Base-by-base conservation (phyloP, 1,139 yeast genomes). In the Hansenula lynferdii region DNA sequence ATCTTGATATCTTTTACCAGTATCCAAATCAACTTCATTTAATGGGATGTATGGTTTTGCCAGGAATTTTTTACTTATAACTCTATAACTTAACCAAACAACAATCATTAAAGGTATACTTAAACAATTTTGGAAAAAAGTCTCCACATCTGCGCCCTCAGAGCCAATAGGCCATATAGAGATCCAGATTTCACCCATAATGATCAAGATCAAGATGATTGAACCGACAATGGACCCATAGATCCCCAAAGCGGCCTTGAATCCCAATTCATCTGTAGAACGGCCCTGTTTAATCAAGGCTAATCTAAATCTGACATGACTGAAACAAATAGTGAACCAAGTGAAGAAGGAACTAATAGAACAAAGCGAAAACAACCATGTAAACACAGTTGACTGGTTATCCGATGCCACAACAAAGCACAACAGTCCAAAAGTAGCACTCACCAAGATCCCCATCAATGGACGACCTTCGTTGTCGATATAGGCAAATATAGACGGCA, bases 281-380 rank as follows among this genome's bases (percentile, higher is more conserved):
- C 85, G 72, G 34, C 80, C 80, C 60, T 77, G 80, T 8, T 61
- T 75, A 9, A 55, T 52, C 51, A 81, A 60, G 2, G 85, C 86
- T 43, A 68, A 60, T 67, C 89, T 75, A 59, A 81, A 80, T 56
- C 87, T 70, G 38, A 81, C 63, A 51, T 76, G 84, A 48, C 80
- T 72, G 34, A 78, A 51, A 56, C 80, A 76, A 45, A 81, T 78
- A 31, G 80, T 74, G 28, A 68, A 71, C 90, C 89, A 82, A 16
- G 85, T 77, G 58, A 80, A 76, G 49, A 81, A 70, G 31, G 85
- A 84, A 29, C 83, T 77, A 39, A 81, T 61, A 21, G 86, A 83
- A 40, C 85, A 82, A 26, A 83, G 57, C 20, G 85, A 75, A 57
- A 79, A 63, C 51, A 82, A 61, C 89, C 90, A 82, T 47, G 71